A percentile compares a stretch with the other conserved stretches of the same genome.
Conservation (phyloP, 345 rosid genomes). For the Combretum micranthum region DNA sequence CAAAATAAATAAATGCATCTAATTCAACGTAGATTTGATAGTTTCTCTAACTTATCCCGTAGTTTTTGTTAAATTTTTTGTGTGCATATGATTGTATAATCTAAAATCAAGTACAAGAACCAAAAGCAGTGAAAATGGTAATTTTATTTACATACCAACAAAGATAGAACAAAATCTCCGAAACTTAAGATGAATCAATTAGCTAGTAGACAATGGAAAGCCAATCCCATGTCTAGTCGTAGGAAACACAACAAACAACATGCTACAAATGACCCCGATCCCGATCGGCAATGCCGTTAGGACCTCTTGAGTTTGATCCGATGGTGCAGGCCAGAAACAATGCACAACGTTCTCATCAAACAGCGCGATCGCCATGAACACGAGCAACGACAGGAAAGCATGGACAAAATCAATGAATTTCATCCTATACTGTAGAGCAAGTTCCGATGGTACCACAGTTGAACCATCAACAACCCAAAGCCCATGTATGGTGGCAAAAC, state of each 20-base stretch:
- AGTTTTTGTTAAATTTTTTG: no score
- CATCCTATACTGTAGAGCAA: constrained; percentile 41
- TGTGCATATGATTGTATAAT: no score
- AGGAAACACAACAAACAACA: constrained; percentile 79
- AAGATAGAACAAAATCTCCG: not conserved
- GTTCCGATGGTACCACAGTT: constrained; percentile 40
- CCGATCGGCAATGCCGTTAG: constrained; percentile 78
- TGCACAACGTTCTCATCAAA: constrained; percentile 64
- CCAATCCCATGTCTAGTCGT: constrained; percentile 89
- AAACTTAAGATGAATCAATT: constrained; percentile 15
- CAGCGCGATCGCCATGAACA: constrained; percentile 67
- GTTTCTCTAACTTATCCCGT: no score
- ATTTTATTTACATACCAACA: not conserved
- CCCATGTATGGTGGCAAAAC: constrained; percentile 59
- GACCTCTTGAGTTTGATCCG: constrained; percentile 53
- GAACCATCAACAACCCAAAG: constrained; percentile 88
- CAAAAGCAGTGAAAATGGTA: no score
- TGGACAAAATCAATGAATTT: constrained; percentile 71
- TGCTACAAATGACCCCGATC: constrained; percentile 63
- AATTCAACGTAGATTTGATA: no score
- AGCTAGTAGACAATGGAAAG: constrained; percentile 56
- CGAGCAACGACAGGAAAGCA: constrained; percentile 65
- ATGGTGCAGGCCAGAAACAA: constrained; percentile 77
- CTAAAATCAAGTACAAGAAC: no score
- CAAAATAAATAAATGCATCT: no score